phyloP scores from a whole-genome alignment of 2,329 filamentous ascomycete genomes.

The Aspergillus terreus region DNA sequence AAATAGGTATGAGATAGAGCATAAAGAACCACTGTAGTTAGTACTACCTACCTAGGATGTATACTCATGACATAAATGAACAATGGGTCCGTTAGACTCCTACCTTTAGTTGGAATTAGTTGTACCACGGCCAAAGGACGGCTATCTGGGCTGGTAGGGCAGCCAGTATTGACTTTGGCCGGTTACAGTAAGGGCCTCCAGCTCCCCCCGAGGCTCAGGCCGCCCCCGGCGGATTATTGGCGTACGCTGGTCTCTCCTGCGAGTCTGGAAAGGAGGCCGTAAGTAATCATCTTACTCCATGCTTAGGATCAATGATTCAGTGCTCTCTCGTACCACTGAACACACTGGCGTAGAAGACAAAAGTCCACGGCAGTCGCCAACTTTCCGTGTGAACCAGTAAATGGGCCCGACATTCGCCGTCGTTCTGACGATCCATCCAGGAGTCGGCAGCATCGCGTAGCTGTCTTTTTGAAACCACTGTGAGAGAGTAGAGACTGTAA shows the following conservation, averaged over 20 bases:
- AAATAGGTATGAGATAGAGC: too few relatives aligned
- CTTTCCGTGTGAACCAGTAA: constrained; percentile 14
- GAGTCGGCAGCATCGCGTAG: too few relatives aligned
- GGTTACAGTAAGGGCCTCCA: constrained; percentile 17
- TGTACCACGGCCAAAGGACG: not conserved
- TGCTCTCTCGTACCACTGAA: not conserved
- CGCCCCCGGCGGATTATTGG: constrained; percentile 13
- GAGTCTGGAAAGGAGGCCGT: constrained; percentile 11
- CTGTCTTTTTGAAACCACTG: too few relatives aligned
- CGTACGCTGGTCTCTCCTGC: not conserved
- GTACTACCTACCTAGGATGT: too few relatives aligned
- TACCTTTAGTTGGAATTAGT: too few relatives aligned
- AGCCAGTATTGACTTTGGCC: constrained; percentile 14
- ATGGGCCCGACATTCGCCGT: constrained; percentile 5
- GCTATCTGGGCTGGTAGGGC: not conserved
- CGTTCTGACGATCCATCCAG: not conserved
- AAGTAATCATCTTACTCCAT: not conserved
- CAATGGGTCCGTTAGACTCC: too few relatives aligned
- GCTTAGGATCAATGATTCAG: not conserved
- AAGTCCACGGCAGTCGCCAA: not conserved
- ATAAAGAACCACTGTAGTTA: too few relatives aligned
- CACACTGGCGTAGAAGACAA: too few relatives aligned
- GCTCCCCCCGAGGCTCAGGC: constrained; percentile 14
- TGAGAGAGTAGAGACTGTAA: too few relatives aligned
- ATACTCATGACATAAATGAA: not conserved